Evolutionary conservation across 306 rosid genomes (phyloP).

Genomic region (Castanea sativa): DNA sequence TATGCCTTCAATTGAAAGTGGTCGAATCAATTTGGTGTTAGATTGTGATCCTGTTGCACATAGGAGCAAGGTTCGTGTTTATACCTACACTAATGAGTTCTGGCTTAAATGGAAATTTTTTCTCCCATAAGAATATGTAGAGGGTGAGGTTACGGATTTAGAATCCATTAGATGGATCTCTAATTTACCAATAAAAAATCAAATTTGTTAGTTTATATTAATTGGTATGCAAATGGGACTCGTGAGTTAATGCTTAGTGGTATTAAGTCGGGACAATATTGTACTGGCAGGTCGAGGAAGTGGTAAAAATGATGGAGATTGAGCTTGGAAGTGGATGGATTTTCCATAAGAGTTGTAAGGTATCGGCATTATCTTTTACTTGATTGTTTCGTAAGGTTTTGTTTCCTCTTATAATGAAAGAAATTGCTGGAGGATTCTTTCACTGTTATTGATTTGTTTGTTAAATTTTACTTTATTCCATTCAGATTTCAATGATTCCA

Average conservation of each 20-base stretch:
- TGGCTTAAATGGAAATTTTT: no score
- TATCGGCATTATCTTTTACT: slow-evolving; percentile 18
- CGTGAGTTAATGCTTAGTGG: background rate
- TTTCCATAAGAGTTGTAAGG: slow-evolving; percentile 61
- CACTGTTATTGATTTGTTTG: background rate
- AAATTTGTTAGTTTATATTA: no score
- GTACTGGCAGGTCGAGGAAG: slow-evolving; percentile 55
- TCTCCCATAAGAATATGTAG: no score
- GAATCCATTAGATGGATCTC: no score
- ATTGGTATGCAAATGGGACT: background rate
- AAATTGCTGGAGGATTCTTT: background rate
- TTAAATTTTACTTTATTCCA: background rate
- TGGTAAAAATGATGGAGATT: slow-evolving; percentile 69
- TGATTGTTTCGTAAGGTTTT: background rate
- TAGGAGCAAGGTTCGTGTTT: slow-evolving; percentile 52
- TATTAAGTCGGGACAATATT: background rate
- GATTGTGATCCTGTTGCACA: slow-evolving; percentile 53
- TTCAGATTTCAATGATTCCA: background rate
- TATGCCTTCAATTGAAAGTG: slow-evolving; percentile 17
- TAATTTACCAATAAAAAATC: no score
- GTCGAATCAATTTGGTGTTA: slow-evolving; percentile 55
- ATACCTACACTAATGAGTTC: no score
- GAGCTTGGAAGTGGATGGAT: slow-evolving; percentile 80
- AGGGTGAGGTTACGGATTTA: no score
- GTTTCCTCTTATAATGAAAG: background rate